These are phyloP conservation scores for Leccinum fibrillosum DNA, from an alignment of 768 basidiomycete genomes.

Conservation along the genomic window DNA sequence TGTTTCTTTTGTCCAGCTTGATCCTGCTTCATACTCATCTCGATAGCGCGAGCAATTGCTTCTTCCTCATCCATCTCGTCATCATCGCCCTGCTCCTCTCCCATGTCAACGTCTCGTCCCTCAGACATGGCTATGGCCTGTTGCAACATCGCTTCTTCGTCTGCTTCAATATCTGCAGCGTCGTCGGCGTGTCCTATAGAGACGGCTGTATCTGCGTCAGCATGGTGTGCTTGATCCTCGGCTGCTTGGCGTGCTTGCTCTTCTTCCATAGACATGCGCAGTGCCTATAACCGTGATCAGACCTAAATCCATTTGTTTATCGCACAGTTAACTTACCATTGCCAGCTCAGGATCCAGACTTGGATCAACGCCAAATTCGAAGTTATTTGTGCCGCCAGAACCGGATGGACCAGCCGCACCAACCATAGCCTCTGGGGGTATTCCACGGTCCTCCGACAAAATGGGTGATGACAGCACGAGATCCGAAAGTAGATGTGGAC, in stretches of 20 bases:
- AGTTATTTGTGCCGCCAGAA: conserved; percentile 50
- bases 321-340: conserved; percentile 57
- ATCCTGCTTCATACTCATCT: conserved; percentile 84
- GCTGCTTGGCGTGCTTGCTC: conserved; percentile 75
- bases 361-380: conserved; percentile 93
- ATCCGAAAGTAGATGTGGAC: conserved; percentile 81
- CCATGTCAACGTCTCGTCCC: conserved; percentile 51
- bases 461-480: conserved; percentile 76
- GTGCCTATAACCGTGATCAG: conserved; percentile 52
- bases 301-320: not conserved
- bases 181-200: conserved; percentile 20
- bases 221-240: conserved; percentile 36
- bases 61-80: conserved; percentile 83
- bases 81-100: conserved; percentile 50
- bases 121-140: conserved; percentile 77
- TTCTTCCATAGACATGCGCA: conserved; percentile 97
- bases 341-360: conserved; percentile 95
- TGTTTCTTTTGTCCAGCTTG: conserved; percentile 42
- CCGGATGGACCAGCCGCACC: conserved; percentile 46
- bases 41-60: conserved; percentile 86
- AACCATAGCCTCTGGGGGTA: conserved; percentile 59
- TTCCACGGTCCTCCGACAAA: conserved; percentile 74
- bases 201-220: conserved; percentile 22
- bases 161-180: conserved; percentile 54
- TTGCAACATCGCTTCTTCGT: conserved; percentile 76